phyloP scores from a whole-genome alignment of 305 asterid species.

The Ilex paraguariensis region DNA sequence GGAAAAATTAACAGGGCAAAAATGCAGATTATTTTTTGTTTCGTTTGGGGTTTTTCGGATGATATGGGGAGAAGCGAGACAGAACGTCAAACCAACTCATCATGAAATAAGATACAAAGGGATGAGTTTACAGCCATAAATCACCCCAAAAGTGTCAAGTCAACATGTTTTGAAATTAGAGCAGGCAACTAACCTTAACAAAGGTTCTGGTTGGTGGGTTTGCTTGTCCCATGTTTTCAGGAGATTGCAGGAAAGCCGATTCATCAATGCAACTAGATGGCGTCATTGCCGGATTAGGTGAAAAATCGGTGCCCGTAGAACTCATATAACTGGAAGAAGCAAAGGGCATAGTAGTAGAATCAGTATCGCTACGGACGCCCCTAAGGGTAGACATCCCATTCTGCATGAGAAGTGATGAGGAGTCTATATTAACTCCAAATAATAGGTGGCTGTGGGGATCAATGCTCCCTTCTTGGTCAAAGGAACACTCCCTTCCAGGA shows the following conservation, averaged over 20 bases:
- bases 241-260: slow-evolving; percentile 40
- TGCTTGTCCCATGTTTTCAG: slow-evolving; percentile 35
- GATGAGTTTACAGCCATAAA: background rate
- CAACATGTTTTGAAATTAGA: background rate
- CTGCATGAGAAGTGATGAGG: slow-evolving; percentile 51
- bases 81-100: too few species aligned
- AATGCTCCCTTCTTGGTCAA: slow-evolving; percentile 46
- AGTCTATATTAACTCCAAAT: slow-evolving; percentile 69
- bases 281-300: slow-evolving; percentile 35
- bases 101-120: background rate
- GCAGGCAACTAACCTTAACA: slow-evolving; percentile 43
- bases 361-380: slow-evolving; percentile 46
- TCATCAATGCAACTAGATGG: slow-evolving; percentile 47
- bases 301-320: slow-evolving; percentile 40
- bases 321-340: slow-evolving; percentile 52
- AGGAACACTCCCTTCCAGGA: slow-evolving; percentile 57
- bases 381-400: slow-evolving; percentile 44
- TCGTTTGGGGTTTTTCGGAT: too few species aligned
- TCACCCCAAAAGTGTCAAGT: background rate
- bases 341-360: slow-evolving; percentile 31
- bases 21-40: too few species aligned
- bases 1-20: too few species aligned
- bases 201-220: slow-evolving; percentile 49
- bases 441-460: slow-evolving; percentile 59
- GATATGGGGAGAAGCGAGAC: too few species aligned